Percentiles rank a stretch among this genome's conserved stretches.
Evolutionary conservation across 352 stramenopile species (phyloP).

Genomic region (Phytophthora idaei): DNA sequence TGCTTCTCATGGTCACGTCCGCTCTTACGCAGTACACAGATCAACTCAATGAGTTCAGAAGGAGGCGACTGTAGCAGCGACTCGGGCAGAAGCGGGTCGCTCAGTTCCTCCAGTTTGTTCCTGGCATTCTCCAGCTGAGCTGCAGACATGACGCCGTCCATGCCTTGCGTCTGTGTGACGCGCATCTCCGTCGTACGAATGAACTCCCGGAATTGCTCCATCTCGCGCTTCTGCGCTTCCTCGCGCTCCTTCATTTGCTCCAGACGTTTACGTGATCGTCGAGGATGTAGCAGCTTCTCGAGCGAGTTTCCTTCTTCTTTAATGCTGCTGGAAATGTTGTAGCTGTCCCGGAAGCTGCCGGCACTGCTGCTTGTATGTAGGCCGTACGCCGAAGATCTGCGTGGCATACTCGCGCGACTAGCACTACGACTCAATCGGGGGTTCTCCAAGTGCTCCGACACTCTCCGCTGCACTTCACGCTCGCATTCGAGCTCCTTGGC

Average conservation of each 20-base stretch:
- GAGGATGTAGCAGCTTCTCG: slow-evolving; percentile 79
- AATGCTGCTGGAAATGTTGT: slow-evolving; percentile 33
- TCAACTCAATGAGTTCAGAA: slow-evolving; percentile 70
- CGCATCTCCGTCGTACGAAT: slow-evolving; percentile 70
- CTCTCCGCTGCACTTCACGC: slow-evolving; percentile 73
- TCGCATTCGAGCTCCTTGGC: slow-evolving; percentile 82
- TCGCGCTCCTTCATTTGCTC: slow-evolving; percentile 73
- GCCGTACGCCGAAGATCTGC: slow-evolving; percentile 25
- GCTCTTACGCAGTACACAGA: slow-evolving; percentile 74
- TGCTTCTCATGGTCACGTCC: slow-evolving; percentile 75
- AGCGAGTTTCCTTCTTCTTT: slow-evolving; percentile 61
- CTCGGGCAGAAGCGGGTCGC: slow-evolving; percentile 60
- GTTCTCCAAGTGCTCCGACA: slow-evolving; percentile 55
- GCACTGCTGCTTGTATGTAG: slow-evolving; percentile 27
- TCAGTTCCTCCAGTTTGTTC: slow-evolving; percentile 46
- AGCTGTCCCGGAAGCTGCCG: slow-evolving; percentile 48
- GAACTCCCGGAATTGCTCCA: slow-evolving; percentile 90
- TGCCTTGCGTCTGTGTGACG: slow-evolving; percentile 22
- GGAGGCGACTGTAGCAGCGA: slow-evolving; percentile 53
- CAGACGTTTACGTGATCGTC: slow-evolving; percentile 62
- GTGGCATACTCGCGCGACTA: slow-evolving; percentile 19
- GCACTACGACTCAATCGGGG: slow-evolving; percentile 26
- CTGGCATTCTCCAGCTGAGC: slow-evolving; percentile 33
- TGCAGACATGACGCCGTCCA: slow-evolving; percentile 24
- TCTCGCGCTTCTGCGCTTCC: slow-evolving; percentile 79